Evolutionary conservation across 768 basidiomycete species (phyloP).

Genomic region (Phanerochaete carnosa): DNA sequence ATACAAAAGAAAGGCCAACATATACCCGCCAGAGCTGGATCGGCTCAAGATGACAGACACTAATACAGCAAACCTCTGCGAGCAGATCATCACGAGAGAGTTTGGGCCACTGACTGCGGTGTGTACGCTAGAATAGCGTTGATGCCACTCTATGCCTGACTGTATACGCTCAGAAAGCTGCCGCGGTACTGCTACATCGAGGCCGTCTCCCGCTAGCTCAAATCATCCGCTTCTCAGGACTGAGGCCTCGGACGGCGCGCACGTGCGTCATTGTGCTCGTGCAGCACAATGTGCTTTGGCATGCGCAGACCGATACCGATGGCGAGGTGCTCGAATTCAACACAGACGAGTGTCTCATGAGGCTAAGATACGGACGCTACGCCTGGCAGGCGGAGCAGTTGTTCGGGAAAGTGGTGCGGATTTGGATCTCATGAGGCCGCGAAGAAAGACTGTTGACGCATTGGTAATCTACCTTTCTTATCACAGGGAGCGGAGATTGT

Average conservation of each 20-base stretch:
- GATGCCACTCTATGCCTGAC: not conserved
- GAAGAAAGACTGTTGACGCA: not conserved
- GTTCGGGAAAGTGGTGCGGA: slow-evolving; percentile 66
- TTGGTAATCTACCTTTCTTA: not conserved
- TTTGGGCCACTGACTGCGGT: slow-evolving; percentile 15
- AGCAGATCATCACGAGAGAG: slow-evolving; percentile 10
- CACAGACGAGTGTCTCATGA: slow-evolving; percentile 74
- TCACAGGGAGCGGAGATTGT: slow-evolving; percentile 75
- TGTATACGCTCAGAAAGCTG: slow-evolving; percentile 53
- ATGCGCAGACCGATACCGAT: slow-evolving; percentile 67
- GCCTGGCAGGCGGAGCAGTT: slow-evolving; percentile 69
- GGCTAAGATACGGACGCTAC: slow-evolving; percentile 81
- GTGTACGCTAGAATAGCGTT: not conserved
- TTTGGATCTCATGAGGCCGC: not conserved
- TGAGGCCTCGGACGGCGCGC: slow-evolving; percentile 66
- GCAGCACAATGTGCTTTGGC: slow-evolving; percentile 92
- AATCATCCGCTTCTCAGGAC: slow-evolving; percentile 62
- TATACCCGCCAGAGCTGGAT: too few relatives aligned
- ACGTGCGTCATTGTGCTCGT: slow-evolving; percentile 74
- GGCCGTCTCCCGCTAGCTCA: slow-evolving; percentile 77
- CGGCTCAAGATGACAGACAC: slow-evolving; percentile 10
- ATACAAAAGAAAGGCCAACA: not conserved
- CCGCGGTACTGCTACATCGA: slow-evolving; percentile 68
- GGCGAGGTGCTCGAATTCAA: slow-evolving; percentile 81
- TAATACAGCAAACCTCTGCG: slow-evolving; percentile 14